phyloP scores from a whole-genome alignment of 345 rosid genomes.

The Murraya koenigii region DNA sequence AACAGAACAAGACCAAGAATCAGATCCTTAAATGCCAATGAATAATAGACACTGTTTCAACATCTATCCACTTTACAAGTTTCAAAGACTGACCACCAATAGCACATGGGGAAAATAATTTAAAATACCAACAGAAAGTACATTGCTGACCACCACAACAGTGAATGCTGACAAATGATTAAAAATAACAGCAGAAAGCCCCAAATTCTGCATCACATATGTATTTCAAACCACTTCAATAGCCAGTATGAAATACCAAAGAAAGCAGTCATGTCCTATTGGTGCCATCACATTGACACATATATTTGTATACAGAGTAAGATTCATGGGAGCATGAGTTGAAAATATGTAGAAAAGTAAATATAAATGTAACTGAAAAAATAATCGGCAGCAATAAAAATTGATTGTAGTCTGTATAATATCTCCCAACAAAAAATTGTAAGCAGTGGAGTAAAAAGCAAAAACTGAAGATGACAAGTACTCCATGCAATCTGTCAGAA shows the following conservation, averaged over 20 bases:
- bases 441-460: not conserved
- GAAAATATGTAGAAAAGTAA: not conserved
- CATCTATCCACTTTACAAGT: not conserved
- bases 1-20: not conserved
- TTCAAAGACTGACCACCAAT: not conserved
- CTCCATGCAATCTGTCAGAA: not conserved
- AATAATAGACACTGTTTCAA: not conserved
- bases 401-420: not conserved
- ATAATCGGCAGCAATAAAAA: not conserved
- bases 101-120: not conserved
- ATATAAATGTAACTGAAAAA: not conserved
- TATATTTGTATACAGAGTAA: not conserved
- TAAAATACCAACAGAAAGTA: not conserved
- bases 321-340: not conserved
- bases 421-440: not conserved
- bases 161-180: not conserved
- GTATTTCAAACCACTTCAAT: not conserved
- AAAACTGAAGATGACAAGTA: not conserved
- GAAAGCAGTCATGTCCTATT: not conserved
- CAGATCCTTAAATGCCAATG: not conserved
- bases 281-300: conserved; percentile 2
- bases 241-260: not conserved
- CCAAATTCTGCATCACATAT: not conserved
- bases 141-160: not conserved
- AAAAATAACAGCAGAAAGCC: not conserved